Base-by-base conservation (phyloP, 2,329 filamentous ascomycete species). In the Colletotrichum higginsianum region DNA sequence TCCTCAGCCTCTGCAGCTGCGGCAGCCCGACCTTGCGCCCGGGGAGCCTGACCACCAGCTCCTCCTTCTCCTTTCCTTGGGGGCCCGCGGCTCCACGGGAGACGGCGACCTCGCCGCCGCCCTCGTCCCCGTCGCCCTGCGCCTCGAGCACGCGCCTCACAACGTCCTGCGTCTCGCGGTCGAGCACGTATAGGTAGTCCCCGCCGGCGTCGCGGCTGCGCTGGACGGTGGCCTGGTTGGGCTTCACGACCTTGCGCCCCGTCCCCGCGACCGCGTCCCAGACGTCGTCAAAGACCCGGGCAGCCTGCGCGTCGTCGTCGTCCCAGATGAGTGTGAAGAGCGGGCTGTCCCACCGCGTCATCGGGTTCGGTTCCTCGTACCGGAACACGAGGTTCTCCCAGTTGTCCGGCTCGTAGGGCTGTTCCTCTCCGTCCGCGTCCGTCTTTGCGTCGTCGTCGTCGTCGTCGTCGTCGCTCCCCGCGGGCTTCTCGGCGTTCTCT, bases 291-390 rank as follows among this genome's bases (percentile, higher is more conserved):
- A 90, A 92, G 2, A 88, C 86, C 72, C 83, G 80, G 42, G 76
- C 80, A 12, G 86, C 79, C 77, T 90, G 90, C n/a, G 87, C 87
- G 68, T 87, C 86, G 67, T 88, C 88, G 79, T 97, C 94, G 55
- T 95, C 91, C 86, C 92, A 93, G 13, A 94, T 87, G 0, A 96
- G 86, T 4, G 92, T 92, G 81, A 96, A 96, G 2, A 96, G 86
- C 1, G 94, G 94, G 66, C 91, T 93, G 79, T 97, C 94, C 94
- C 94, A 97, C 53, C 93, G 85, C 2, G 89, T 92, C 93, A 96
- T 95, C 26, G 91, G 89, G 79, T 96, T 96, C 16, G 94, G 94
- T 82, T 97, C 94, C 81, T 97, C 94, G 79, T 95, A 95, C 66
- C 94, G 87, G 79, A 94, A 96, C 44, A 94, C 89, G 13, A 95